These are phyloP conservation scores for Silene noctiflora DNA, from an alignment of 179 eudicot species.

Conservation along the genomic window DNA sequence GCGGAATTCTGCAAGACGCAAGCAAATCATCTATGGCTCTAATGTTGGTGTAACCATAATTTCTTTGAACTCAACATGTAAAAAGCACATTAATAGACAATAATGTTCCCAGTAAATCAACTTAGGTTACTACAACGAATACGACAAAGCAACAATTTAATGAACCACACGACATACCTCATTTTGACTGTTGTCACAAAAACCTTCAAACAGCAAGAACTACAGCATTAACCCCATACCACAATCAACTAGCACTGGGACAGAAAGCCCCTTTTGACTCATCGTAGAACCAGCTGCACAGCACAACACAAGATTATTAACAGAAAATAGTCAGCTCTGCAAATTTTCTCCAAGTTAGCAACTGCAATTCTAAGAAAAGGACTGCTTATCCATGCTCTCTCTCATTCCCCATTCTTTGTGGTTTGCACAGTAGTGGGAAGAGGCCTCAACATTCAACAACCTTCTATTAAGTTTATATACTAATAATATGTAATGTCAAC, in stretches of 20 bases:
- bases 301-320: slow-evolving; percentile 10
- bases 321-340: not conserved
- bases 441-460: not conserved
- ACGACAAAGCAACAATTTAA: not conserved
- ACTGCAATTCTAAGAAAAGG: not conserved
- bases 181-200: slow-evolving; percentile 26
- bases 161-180: slow-evolving; percentile 9
- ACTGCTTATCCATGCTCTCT: not conserved
- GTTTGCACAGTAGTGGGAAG: not conserved
- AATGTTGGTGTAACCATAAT: too few relatives aligned
- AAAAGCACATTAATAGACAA: not conserved
- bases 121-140: not conserved
- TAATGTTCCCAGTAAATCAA: not conserved
- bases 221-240: slow-evolving; percentile 20
- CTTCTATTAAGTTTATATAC: not conserved
- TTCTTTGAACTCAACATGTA: not conserved
- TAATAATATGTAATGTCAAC: not conserved
- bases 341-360: not conserved
- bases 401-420: not conserved
- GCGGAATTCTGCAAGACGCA: not conserved
- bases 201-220: slow-evolving; percentile 22
- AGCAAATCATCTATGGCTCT: not conserved
- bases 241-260: slow-evolving; percentile 54
- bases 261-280: slow-evolving; percentile 73
- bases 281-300: slow-evolving; percentile 88